Percentiles rank a stretch among this genome's conserved stretches.
These are phyloP conservation scores for Apiotrichum laibachii DNA, from an alignment of 1,284 basidiomycete genomes.

Conservation along the genomic window DNA sequence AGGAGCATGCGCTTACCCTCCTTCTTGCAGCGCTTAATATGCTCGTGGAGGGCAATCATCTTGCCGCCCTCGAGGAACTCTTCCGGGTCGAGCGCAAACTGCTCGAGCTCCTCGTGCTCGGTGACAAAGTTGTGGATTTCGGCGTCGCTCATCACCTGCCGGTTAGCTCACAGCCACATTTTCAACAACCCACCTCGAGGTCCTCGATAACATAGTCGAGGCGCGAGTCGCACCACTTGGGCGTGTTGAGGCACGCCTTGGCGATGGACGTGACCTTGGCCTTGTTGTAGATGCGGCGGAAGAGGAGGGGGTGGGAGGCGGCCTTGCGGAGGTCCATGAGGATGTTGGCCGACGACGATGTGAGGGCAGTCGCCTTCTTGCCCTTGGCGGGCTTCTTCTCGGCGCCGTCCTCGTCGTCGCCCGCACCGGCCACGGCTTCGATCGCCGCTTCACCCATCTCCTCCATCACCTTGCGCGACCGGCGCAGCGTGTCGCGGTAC, in stretches of 20 bases:
- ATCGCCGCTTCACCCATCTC: conserved; percentile 63
- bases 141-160: conserved; percentile 84
- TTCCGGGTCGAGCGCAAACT: conserved; percentile 69
- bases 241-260: conserved; percentile 80
- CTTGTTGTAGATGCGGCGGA: conserved; percentile 80
- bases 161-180: conserved; percentile 28
- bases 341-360: conserved; percentile 63
- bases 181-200: conserved; percentile 57
- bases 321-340: conserved; percentile 96
- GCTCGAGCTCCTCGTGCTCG: conserved; percentile 76
- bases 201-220: conserved; percentile 84
- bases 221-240: conserved; percentile 73
- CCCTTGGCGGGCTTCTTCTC: conserved; percentile 57
- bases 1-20: conserved; percentile 82
- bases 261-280: conserved; percentile 71
- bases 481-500: conserved; percentile 78
- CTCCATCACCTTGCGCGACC: conserved; percentile 69
- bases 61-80: conserved; percentile 91
- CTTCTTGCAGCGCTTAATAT: conserved; percentile 67
- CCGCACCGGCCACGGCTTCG: conserved; percentile 38
- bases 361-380: conserved; percentile 53
- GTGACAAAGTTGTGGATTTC: conserved; percentile 73
- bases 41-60: conserved; percentile 67
- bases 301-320: conserved; percentile 92
- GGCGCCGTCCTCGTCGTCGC: conserved; percentile 36